Conservation (phyloP, 192 early-diverging fungal genomes). For the Backusella mclennaniae region DNA sequence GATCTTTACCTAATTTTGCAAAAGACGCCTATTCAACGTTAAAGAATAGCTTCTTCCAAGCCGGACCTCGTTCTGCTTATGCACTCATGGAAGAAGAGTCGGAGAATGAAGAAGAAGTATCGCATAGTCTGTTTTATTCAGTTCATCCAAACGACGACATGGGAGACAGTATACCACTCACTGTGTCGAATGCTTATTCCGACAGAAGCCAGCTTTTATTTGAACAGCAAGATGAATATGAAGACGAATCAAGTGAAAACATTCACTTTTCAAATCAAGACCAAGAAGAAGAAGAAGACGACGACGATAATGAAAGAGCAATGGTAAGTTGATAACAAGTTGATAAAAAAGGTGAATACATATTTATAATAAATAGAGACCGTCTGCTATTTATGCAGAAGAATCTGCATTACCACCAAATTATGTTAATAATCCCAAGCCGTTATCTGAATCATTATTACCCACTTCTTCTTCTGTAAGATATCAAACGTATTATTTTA, state of each 20-base stretch:
- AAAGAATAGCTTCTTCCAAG: constrained; percentile 14
- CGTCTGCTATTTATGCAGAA: constrained; percentile 54
- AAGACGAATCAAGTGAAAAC: neutral
- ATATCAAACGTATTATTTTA: neutral
- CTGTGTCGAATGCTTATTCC: constrained; percentile 31
- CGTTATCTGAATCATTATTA: constrained; percentile 48
- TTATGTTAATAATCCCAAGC: constrained; percentile 31
- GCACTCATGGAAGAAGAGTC: constrained; percentile 31
- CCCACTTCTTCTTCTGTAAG: constrained; percentile 44
- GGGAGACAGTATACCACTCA: constrained; percentile 31
- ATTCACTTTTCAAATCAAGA: constrained; percentile 3
- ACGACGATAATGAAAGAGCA: neutral
- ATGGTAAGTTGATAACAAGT: neutral
- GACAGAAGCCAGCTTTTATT: constrained; percentile 32
- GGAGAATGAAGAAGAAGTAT: constrained; percentile 32
- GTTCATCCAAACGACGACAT: constrained; percentile 18
- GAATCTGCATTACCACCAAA: constrained; percentile 36
- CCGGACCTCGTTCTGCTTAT: neutral
- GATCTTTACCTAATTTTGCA: constrained; percentile 26
- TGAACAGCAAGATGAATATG: constrained; percentile 19
- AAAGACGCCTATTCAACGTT: constrained; percentile 11
- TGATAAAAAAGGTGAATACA: neutral
- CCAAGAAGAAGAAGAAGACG: constrained; percentile 28
- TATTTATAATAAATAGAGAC: constrained; percentile 35
- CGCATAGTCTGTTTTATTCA: constrained; percentile 34